Base-by-base conservation (phyloP, 2,329 filamentous ascomycete genomes). In the Rhexocercosporidium sp. region DNA sequence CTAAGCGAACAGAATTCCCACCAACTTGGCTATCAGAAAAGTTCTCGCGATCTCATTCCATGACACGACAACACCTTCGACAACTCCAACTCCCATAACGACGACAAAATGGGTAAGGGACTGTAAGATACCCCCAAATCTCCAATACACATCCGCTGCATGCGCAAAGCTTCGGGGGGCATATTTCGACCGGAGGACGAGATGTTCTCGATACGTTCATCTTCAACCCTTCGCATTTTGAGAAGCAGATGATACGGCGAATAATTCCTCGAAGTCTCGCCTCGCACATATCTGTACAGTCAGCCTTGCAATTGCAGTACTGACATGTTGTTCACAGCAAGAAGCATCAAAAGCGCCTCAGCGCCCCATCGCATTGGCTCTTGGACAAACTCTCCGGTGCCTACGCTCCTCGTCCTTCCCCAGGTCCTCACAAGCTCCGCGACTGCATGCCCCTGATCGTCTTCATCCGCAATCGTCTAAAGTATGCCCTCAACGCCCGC, bases 301-400 rank as follows among this genome's bases (percentile, higher is more conserved):
- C 8, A 31, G 14, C n/a, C 46, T n/a, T 16, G 22, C 31, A 18
- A 41, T 12, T 27, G 20, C 20, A 20, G 22, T 57, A 68, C 72
- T 74, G 69, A 74, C 59, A 46, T 49, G 46, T 66, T 39, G 59
- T 51, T 72, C 75, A 80, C 81, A 94, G 92, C 85, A 96, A 96
- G 90, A 97, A 97, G 92, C 96, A 99, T 87, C 95, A 98, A 86
- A 98, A 99, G 94, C 94, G 96, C 89, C 90, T 98, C 82, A 96
- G 92, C 86, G 96, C 96, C 83, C 96, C 96, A 82, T 96, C 92
- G 83, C 96, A 98, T 92, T 99, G 96, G 96, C 93, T 99, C 82
- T 89, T 99, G 84, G 96, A 99, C 93, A 99, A 99, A 86, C 90
- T 99, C 82, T 97, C 94, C 84, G 96, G 96, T 82, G 87, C 88